These are phyloP conservation scores for Aspergillus nomiae DNA, from an alignment of 2,329 filamentous ascomycete species.

Conservation along the genomic window DNA sequence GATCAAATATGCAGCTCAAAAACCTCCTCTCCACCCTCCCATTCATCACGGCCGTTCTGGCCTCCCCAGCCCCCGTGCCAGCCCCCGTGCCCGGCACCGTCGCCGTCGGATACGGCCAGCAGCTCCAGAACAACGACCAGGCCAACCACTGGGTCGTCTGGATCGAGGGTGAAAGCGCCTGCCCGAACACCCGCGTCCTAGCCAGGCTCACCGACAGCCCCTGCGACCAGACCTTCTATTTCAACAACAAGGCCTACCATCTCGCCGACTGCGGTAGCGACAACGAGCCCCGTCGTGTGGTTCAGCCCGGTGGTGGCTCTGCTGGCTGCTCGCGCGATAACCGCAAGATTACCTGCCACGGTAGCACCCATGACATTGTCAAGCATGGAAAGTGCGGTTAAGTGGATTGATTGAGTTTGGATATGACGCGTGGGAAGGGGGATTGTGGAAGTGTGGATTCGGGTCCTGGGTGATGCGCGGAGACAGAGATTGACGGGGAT, in stretches of 20 bases:
- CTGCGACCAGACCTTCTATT: neutral
- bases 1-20: neutral
- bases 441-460: too few species aligned
- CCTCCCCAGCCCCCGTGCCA: neutral
- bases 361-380: neutral
- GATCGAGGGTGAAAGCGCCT: neutral
- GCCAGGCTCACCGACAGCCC: neutral
- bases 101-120: neutral
- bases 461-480: too few species aligned
- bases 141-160: constrained; percentile 2
- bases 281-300: neutral
- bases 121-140: neutral
- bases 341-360: neutral
- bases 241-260: neutral
- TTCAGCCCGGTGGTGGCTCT: neutral
- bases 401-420: neutral
- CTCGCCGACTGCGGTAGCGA: neutral
- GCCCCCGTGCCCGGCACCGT: neutral
- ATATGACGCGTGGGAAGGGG: neutral
- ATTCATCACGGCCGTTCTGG: neutral
- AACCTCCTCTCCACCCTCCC: neutral
- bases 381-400: neutral
- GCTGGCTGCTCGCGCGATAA: neutral
- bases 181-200: neutral
- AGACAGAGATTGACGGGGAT: too few species aligned